A percentile compares a stretch with the other conserved stretches of the same genome.
Evolutionary conservation across 768 basidiomycete species (phyloP).

Genomic region (Boletus tomentosulus): DNA sequence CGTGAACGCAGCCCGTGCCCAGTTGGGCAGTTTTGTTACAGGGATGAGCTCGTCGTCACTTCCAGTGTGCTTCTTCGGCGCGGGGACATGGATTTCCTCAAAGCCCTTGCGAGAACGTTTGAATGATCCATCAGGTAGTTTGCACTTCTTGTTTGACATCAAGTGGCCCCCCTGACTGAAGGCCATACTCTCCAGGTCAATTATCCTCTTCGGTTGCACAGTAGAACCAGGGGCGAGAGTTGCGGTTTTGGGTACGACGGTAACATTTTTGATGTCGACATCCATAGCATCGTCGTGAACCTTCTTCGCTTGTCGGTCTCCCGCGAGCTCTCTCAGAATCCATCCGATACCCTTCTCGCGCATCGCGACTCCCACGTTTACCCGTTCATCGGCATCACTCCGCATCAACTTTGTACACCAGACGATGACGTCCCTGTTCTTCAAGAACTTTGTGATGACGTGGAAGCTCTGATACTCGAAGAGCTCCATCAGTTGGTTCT

Average conservation of each 20-base stretch:
- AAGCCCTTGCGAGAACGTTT: slow-evolving; percentile 95
- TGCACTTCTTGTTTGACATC: slow-evolving; percentile 99
- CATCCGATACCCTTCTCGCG: slow-evolving; percentile 94
- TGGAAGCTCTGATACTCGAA: slow-evolving; percentile 93
- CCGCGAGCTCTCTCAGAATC: slow-evolving; percentile 86
- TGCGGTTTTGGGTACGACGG: slow-evolving; percentile 68
- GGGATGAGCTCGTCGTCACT: slow-evolving; percentile 67
- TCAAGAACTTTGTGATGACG: slow-evolving; percentile 83
- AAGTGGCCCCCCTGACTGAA: slow-evolving; percentile 94
- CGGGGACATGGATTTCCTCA: slow-evolving; percentile 96
- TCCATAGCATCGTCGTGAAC: slow-evolving; percentile 65
- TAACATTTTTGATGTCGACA: slow-evolving; percentile 57
- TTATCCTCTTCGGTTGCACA: slow-evolving; percentile 75
- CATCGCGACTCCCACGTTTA: slow-evolving; percentile 97
- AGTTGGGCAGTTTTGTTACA: slow-evolving; percentile 69
- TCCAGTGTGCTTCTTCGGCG: slow-evolving; percentile 73
- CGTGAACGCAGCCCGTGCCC: slow-evolving; percentile 86
- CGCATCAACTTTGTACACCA: slow-evolving; percentile 98
- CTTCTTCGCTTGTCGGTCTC: slow-evolving; percentile 66
- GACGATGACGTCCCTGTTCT: slow-evolving; percentile 93
- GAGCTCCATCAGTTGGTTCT: slow-evolving; percentile 94
- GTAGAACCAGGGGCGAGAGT: slow-evolving; percentile 85
- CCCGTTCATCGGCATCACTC: slow-evolving; percentile 80
- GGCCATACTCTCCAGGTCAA: slow-evolving; percentile 93
- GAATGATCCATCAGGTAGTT: slow-evolving; percentile 95